Conservation (phyloP, 176 grass and related monocot species). For the Bromus sterilis region DNA sequence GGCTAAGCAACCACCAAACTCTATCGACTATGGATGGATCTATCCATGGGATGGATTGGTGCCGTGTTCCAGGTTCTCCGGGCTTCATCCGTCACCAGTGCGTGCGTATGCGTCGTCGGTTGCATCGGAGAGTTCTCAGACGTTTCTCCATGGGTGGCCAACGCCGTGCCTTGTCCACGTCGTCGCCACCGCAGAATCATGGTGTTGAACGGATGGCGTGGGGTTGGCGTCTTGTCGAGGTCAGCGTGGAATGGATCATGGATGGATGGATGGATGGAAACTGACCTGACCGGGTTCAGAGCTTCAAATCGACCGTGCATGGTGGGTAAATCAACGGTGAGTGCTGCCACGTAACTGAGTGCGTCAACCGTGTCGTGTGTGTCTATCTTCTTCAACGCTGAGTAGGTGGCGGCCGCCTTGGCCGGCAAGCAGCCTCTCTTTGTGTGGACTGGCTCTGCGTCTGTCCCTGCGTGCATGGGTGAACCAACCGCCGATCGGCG, state of each 20-base stretch:
- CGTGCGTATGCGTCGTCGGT: background rate
- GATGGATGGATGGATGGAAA: background rate
- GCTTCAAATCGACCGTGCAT: background rate
- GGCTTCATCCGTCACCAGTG: too few species aligned
- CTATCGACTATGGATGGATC: background rate
- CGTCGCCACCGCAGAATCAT: background rate
- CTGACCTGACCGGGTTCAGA: background rate
- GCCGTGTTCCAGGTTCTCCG: background rate
- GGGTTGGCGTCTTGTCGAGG: background rate
- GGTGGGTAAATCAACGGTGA: background rate
- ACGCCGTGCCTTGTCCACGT: too few species aligned
- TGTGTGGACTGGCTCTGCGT: too few species aligned
- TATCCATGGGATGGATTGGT: background rate
- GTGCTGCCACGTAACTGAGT: background rate
- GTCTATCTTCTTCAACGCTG: too few species aligned
- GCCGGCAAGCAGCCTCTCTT: background rate
- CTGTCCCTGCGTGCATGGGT: background rate
- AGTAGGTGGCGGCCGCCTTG: background rate
- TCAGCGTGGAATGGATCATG: background rate
- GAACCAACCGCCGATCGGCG: background rate
- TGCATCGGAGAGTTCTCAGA: background rate
- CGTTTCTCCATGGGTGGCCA: background rate
- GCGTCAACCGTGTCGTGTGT: too few species aligned
- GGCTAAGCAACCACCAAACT: background rate
- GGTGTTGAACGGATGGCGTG: background rate